Base-by-base conservation (phyloP, 2,329 filamentous ascomycete species). In the Xenoacremonium recifei region DNA sequence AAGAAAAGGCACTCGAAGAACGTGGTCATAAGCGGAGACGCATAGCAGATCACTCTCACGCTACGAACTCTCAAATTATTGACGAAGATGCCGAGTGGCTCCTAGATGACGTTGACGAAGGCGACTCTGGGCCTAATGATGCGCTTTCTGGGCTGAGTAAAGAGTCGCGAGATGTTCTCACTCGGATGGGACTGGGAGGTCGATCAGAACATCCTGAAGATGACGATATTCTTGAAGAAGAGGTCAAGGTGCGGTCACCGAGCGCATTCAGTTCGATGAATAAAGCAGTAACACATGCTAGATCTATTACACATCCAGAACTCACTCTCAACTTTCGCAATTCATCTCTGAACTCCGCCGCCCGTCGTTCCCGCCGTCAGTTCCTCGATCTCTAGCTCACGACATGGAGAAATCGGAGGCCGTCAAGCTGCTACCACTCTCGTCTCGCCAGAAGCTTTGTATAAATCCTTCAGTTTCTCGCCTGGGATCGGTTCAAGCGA, bases 241-340 rank as follows among this genome's bases (percentile, higher is more conserved):
- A 85, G 50, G 72, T 86, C 37, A 95, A 92, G 70, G 79, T 81
- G 55, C 55, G 60, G 37, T 37, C 33, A 20, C 35, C 39, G 35
- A 16, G 17, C 32, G 6, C 34, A 20, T 41, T n/a, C 39, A 4
- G 12, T 6, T 20, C 38, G 35, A 25, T 35, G 21, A 17, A 31
- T 38, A 35, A 31, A 33, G 40, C 59, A 59, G 60, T 69, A 63
- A 66, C 64, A 27, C 34, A 7, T 25, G 37, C n/a, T 63, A 82
- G 73, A 87, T 96, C 38, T 95, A 88, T 64, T 96, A 92, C 67
- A 93, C 90, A 42, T 96, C 91, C 6, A 80, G 91, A 59, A 96
- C 91, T 1, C 91, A 96, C 64, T 96, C 91, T 3, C 91, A 96
- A 59, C 69, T 96, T 12, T 85, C 86, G 1, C 91, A 96, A 60